Evolutionary conservation across 1,284 basidiomycete genomes (phyloP), one percentile per base, ranked within the genome.

Genomic region (Hemileccinum hortonii): DNA sequence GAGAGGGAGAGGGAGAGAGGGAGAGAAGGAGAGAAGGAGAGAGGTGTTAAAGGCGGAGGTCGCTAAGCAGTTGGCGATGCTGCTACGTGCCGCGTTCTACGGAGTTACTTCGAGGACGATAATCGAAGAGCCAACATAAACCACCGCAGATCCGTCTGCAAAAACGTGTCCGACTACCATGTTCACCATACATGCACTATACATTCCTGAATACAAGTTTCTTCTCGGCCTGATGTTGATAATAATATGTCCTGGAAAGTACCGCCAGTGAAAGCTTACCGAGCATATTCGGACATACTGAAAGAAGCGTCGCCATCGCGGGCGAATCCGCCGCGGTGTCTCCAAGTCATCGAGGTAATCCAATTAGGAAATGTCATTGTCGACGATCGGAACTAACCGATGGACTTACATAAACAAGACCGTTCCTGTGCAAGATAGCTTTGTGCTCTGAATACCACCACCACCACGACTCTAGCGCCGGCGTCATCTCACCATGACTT

Each of bases 71-170:
- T 44, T 60, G 47, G 61, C 45, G 63, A 63, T 54, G 52, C 57
- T 56, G 63, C 57, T 56, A 65, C 65, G 41, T 52, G 65, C 67
- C 64, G 67, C 47, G 40, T 52, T 59, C 53, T 66, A 65, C 64
- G 62, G 65, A 56, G 62, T 48, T 49, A 57, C 67, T 65, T 69
- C 65, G 57, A 61, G 50, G 52, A 66, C 47, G 65, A 65, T 67
- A 54, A 69, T 68, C 55, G 64, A 67, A 64, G 63, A 50, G 50
- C 18, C 22, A 36, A 50, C 47, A 41, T 16, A 30, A 41, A 44
- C 29, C 26, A 53, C 24, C 30, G n/a, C 41, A 49, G 40, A 39
- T 58, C 30, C 37, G 26, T 15, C 11, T 6, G 29, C 22, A 43
- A 44, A 45, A 33, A 49, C 42, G 50, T 26, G 48, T 36, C 39